Base-by-base conservation (phyloP, 768 basidiomycete species). In the Amanita rubescens region DNA sequence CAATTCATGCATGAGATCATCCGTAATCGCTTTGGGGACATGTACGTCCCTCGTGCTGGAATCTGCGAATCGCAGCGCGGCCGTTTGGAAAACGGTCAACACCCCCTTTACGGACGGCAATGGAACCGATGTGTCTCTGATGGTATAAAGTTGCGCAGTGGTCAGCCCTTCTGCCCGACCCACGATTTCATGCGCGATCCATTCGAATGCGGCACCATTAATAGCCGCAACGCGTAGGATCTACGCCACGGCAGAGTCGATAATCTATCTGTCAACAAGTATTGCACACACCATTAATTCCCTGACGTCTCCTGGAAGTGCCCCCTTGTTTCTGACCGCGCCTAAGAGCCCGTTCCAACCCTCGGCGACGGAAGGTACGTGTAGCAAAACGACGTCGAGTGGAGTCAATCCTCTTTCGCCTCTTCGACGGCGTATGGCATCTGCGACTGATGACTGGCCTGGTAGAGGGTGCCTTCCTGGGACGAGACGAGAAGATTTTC, bases 61-160 rank as follows among this genome's bases (percentile, higher is more conserved):
- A 62, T 86, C 82, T 15, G 82, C 76, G 61, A 81, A 86, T 5
- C 67, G 65, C 12, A 85, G 62, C 1, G 81, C 82, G 10, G 79
- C 74, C 12, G 68, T 68, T 60, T 81, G 78, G 7, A n/a, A n/a
- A n/a, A n/a, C n/a, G n/a, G n/a, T n/a, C n/a, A n/a, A n/a, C n/a
- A n/a, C n/a, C n/a, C 69, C 70, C 9, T 69, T 60, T 2, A 63
- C 57, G 1, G 76, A 72, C 0, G 75, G 71, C 0, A 75, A 44
- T 2, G 73, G 72, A 0, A 73, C 72, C 10, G 68, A 58, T 0
- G 69, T 67, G 58, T 83, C 79, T 24, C 84, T 75, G 42, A 82
- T 75, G 42, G 75, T 61, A 58, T 75, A 76, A 3, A 85, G 72
- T 58, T 86, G 83, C 0, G 72, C 69, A 0, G 74, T 73, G 0